phyloP scores from a whole-genome alignment of 192 early-diverging fungal genomes.

The Spizellomyces sp. region DNA sequence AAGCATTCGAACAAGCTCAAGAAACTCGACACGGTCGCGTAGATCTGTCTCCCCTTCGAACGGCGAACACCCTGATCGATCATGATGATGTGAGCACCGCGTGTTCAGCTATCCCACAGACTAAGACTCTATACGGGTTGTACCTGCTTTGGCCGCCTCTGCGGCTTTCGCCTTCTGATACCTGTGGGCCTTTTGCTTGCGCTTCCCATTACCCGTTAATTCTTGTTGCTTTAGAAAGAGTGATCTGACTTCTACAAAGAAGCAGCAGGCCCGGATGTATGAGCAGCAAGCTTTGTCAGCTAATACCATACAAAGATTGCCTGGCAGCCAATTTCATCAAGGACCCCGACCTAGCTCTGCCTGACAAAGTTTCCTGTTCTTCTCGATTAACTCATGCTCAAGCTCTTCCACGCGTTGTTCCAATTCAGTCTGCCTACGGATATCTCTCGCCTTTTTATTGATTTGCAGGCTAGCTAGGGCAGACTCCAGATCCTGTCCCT shows the following conservation, averaged over 20 bases:
- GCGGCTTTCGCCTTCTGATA: slow-evolving; percentile 21
- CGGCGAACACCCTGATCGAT: not conserved
- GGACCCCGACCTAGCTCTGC: not conserved
- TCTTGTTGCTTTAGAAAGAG: slow-evolving; percentile 1
- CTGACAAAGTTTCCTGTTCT: slow-evolving; percentile 14
- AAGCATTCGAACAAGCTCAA: slow-evolving; percentile 16
- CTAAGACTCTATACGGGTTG: too few species aligned
- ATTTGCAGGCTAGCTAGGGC: not conserved
- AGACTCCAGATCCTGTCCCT: not conserved
- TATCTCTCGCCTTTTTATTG: not conserved
- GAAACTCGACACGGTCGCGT: slow-evolving; percentile 5
- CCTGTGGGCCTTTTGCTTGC: not conserved
- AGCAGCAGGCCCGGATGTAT: not conserved
- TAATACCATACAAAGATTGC: not conserved
- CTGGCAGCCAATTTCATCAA: too few species aligned
- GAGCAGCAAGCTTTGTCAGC: not conserved
- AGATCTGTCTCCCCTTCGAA: not conserved
- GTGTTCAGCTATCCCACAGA: not conserved
- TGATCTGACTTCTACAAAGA: slow-evolving; percentile 15
- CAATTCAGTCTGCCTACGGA: not conserved
- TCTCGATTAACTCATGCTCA: not conserved
- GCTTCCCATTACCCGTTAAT: not conserved
- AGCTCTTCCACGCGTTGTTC: slow-evolving; percentile 8
- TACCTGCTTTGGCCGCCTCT: slow-evolving; percentile 8
- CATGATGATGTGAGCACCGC: not conserved